Evolutionary conservation across 176 grass and related monocot genomes (phyloP).

Genomic region (Carex myosuroides): DNA sequence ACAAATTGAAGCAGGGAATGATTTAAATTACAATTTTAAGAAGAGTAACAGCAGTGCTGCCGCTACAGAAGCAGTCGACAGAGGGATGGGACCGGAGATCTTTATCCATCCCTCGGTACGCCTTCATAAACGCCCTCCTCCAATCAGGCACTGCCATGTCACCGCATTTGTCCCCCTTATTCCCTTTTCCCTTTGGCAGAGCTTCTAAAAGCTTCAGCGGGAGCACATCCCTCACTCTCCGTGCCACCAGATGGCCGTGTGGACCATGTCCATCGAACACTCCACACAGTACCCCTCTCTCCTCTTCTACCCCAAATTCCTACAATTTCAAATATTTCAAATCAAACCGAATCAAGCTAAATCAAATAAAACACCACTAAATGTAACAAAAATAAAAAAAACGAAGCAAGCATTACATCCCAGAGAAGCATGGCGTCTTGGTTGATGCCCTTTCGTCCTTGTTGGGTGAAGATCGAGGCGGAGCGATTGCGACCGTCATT

Average conservation of each 20-base stretch:
- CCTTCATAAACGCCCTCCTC: slow-evolving; percentile 68
- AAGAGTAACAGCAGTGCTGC: slow-evolving; percentile 86
- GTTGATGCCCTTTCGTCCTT: slow-evolving; percentile 94
- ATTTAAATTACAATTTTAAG: slow-evolving; percentile 61
- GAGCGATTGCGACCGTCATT: slow-evolving; percentile 70
- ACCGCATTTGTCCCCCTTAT: background rate
- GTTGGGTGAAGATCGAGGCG: slow-evolving; percentile 76
- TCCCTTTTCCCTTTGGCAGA: slow-evolving; percentile 31
- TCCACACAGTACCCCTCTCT: slow-evolving; percentile 66
- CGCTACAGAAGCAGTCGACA: slow-evolving; percentile 79
- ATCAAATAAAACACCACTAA: background rate
- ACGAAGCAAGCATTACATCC: slow-evolving; percentile 53
- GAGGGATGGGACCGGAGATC: slow-evolving; percentile 76
- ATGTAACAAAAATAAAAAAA: background rate
- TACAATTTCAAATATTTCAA: slow-evolving; percentile 11
- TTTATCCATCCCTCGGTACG: slow-evolving; percentile 92
- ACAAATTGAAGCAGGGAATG: background rate
- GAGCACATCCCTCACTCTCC: slow-evolving; percentile 68
- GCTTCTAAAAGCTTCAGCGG: slow-evolving; percentile 72
- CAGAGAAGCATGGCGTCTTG: slow-evolving; percentile 99
- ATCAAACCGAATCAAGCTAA: background rate
- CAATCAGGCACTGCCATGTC: slow-evolving; percentile 30
- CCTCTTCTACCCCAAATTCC: slow-evolving; percentile 53
- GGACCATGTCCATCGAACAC: slow-evolving; percentile 98
- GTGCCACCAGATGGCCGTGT: slow-evolving; percentile 76